phyloP scores from a whole-genome alignment of 1,284 basidiomycete genomes.

The Malassezia arunalokei region DNA sequence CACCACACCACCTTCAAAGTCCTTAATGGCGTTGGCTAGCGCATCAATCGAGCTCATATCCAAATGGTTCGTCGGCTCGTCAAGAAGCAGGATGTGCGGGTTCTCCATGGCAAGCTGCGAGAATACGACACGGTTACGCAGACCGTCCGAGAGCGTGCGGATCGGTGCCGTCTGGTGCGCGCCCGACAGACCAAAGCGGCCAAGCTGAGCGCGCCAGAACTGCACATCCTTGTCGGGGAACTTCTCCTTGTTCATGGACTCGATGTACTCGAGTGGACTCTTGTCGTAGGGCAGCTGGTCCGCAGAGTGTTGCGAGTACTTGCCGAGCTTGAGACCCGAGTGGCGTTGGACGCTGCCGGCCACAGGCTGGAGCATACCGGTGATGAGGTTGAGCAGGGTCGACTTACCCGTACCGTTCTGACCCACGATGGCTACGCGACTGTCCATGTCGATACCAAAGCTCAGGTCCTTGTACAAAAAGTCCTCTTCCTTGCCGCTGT shows the following conservation, averaged over 20 bases:
- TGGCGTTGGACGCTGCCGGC: constrained; percentile 82
- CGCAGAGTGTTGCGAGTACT: constrained; percentile 92
- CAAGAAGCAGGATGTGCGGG: constrained; percentile 48
- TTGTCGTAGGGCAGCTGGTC: constrained; percentile 94
- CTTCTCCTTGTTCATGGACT: constrained; percentile 61
- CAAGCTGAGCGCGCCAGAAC: constrained; percentile 87
- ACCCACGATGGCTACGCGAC: constrained; percentile 88
- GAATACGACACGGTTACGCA: constrained; percentile 86
- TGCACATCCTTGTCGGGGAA: constrained; percentile 87
- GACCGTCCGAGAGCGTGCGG: constrained; percentile 78
- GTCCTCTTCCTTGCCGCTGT: constrained; percentile 75
- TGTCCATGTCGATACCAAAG: constrained; percentile 80
- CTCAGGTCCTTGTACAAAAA: constrained; percentile 76
- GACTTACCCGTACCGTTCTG: constrained; percentile 98
- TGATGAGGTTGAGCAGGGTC: constrained; percentile 90
- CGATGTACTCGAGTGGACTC: constrained; percentile 88
- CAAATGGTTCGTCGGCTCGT: constrained; percentile 68
- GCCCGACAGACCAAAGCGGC: constrained; percentile 88
- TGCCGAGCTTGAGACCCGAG: constrained; percentile 71
- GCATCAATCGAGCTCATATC: constrained; percentile 95
- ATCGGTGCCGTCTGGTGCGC: constrained; percentile 86
- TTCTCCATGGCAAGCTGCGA: constrained; percentile 58
- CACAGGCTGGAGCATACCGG: constrained; percentile 63
- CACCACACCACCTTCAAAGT: constrained; percentile 87
- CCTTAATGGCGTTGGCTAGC: constrained; percentile 83